Base-by-base conservation (phyloP, 495 filamentous ascomycete genomes). In the Neurospora sp. region DNA sequence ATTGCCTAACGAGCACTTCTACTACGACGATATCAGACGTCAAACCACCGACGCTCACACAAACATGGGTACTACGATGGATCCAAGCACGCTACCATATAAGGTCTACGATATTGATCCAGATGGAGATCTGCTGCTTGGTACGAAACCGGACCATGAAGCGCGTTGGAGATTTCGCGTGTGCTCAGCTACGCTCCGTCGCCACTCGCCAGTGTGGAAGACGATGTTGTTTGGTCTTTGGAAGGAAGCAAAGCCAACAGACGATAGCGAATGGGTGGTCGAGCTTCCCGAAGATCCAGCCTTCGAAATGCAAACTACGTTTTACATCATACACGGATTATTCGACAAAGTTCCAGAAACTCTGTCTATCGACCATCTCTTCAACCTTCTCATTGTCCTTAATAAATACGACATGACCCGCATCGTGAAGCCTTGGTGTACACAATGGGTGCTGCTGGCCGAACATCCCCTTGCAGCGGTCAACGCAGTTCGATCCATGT, bases 221-320 rank as follows among this genome's bases (percentile, higher is more conserved):
- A 72, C 40, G 71, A 73, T 80, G 75, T 68, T 81, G 7, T 78
- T 76, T 31, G 77, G 78, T 3, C 68, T 39, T 0, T 80, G 79
- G 65, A 44, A 48, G 9, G 79, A 81, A 68, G 71, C 75, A 61
- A 78, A 77, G 72, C 77, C 75, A 6, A 39, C 45, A 22, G 12
- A 18, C 1, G 69, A 74, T 9, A 40, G 68, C 18, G 74, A 77
- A 8, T 80, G 78, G 77, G 68, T 79, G 8, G 74, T 79, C 0
- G 72, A 74, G 16, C 75, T 82, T 5, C 80, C 78, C 2, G 80
- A 82, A 0, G 80, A 82, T 53, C 45, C 45, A n/a, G 20, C 45
- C 45, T 27, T 12, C 45, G 45, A 53, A 22, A 22, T 53, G 20
- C 45, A 22, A 9, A 12, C 1, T 53, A 9, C 45, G n/a, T 9